Evolutionary conservation across 164 flowering plant genomes (phyloP), one percentile per base, ranked within the genome.

Genomic region (Dillenia turbinata): DNA sequence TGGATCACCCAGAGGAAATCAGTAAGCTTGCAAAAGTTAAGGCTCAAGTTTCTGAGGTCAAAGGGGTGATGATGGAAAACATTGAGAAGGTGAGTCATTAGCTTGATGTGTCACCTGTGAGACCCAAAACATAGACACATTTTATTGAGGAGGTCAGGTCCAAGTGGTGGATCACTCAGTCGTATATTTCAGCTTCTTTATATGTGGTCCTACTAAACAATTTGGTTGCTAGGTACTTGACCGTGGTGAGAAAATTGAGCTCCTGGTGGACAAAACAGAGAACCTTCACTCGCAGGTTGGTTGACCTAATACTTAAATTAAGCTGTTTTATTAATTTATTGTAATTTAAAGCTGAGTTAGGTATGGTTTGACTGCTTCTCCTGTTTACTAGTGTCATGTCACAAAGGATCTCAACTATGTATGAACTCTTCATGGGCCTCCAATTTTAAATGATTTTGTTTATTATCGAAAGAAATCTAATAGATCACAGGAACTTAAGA

Each of bases 31-130:
- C 94, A 49, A 91, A 91, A 71, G 94, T 91, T 64, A 85, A 89
- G 71, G 97, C 92, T 61, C 97, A 89, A 70, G 94, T 89, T 68
- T 80, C 97, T 44, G 94, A 87, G 80, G 97, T 91, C 45, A 89
- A 91, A 74, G 96, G 96, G 56, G 93, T 89, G 63, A 87, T 89
- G 96, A 88, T 91, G 90, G 96, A 91, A 70, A 91, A 89, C 65
- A 91, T 91, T 69, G 97, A 89, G 77, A 89, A 91, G 94, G 97
- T 85, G 14, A 62, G 63, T 33, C 40, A 5, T 5, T 33, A 57
- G 17, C 15, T 47, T 4, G 56, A 9, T n/a, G 48, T 43, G 14
- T 15, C 9, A 12, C 16, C 16, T 59, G 2, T 46, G 10, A 56
- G 5, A 13, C n/a, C 17, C 9, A 26, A 9, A 24, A 33, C 44